Base-by-base conservation (phyloP, 1,284 basidiomycete genomes). In the Flammula alnicola region DNA sequence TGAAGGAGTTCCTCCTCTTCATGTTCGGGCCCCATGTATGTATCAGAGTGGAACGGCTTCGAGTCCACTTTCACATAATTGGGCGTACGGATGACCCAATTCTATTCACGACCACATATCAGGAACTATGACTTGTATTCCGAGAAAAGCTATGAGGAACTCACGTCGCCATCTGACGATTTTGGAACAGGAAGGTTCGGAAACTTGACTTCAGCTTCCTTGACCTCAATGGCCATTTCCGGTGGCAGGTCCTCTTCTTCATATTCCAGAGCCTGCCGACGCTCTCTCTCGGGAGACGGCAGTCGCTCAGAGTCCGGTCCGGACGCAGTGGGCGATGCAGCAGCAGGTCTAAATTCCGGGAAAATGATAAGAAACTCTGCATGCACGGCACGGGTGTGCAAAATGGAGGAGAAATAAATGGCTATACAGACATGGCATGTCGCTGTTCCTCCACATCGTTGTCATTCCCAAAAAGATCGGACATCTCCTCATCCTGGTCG, bases 1-100 rank as follows among this genome's bases (percentile, higher is more conserved):
- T 79, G 72, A 39, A 78, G 70, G 7, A 73, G 68, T 31, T 84
- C 81, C 38, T 89, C 85, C 14, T 89, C 84, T 46, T 90, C 86
- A 35, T 88, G 83, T 58, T 91, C 88, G 6, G 89, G 88, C 14
- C 88, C 89, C 49, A 86, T 74, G 67, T 92, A 94, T 0, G 83
- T 88, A 46, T 91, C 84, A 5, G 83, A 81, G 58, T 91, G 86
- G 64, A 91, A 95, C 1, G 92, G 89, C 55, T 88, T 87, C 2
- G 89, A 80, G 62, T 93, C 88, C 40, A 94, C 78, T 63, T 85
- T 84, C 41, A 95, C 81, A 61, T 89, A 93, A 65, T 90, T 92
- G 12, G 92, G 92, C 69, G 93, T 82, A 36, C 87, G 81, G 49
- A 91, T 81, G 45, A 91, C 85, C 88, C 89, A 93, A 57, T 84